Base-by-base conservation (phyloP, 306 rosid genomes). In the Cicer cuneatum region DNA sequence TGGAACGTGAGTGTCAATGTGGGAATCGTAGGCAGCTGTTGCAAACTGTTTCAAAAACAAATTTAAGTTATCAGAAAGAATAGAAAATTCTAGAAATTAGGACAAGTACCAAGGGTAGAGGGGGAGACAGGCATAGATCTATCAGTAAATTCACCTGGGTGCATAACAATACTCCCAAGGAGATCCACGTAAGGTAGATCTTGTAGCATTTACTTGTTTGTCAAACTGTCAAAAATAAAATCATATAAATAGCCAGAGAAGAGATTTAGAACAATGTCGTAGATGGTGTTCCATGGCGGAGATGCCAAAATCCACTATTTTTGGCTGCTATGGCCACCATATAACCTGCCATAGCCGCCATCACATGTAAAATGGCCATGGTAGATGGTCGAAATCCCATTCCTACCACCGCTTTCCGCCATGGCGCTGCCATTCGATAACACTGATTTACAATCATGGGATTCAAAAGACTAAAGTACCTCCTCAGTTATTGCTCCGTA, bases 101-200 rank as follows among this genome's bases (percentile, higher is more conserved):
- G 18, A 58, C 24, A 75, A 19, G 15, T 38, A 19, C 69, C 47
- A 37, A 62, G 42, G 21, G 18, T 1, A 8, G 9, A n/a, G 19
- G 21, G 33, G 35, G 35, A 9, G 64, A 61, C 2, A 41, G 61
- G 41, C 24, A 71, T 54, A 66, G 54, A 38, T 43, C 24, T 47
- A 41, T 71, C 79, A 5, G 66, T 57, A 61, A 69, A 38, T 15
- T 79, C 78, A 93, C 98, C 93, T 87, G 78, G 84, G 71, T 18
- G 80, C 52, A 74, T 94, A 94, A 80, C 98, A 94, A 84, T 91
- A 90, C 76, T 94, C 87, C 97, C 97, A 94, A 41, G 88, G 88
- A 80, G 63, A 86, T 51, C 86, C 96, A 72, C 83, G 74, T 68
- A 80, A 80, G 75, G 73, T 86, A 48, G 89, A 43, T 72, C 90